Base-by-base conservation (phyloP, 2,329 filamentous ascomycete genomes). In the Emmonsia crescens region DNA sequence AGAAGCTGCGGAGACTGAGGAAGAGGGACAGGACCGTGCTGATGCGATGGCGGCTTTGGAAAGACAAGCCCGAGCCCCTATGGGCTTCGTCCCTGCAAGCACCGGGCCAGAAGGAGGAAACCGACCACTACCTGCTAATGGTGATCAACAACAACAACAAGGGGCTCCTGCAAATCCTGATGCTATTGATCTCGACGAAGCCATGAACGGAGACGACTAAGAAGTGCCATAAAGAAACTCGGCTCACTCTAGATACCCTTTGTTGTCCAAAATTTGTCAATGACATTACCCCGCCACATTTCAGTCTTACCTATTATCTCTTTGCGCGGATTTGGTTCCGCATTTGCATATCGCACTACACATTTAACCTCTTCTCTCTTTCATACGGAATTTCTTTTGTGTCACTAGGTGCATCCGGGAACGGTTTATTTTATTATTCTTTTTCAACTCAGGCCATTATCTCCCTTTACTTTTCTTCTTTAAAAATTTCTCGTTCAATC, bases 31-130 rank as follows among this genome's bases (percentile, higher is more conserved):
- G 51, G 78, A 73, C 44, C 79, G 82, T 46, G 83, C 82, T 3
- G 92, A 96, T 75, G 91, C 91, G 27, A 96, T 96, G 91, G 89
- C 87, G 48, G 89, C 88, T 27, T 79, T 97, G 64, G 93, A 96
- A 74, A 83, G 90, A 66, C 89, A 96, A 74, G 88, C 91, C n/a
- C 83, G 87, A 62, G 93, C 92, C 5, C 92, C 93, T 0, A 84
- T 87, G 29, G 94, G 94, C 27, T 99, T 99, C 70, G 93, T 99
- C 36, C 87, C 92, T 27, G 89, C 94, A 33, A 94, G 85, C 71
- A 88, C 85, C 44, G 89, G 86, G 0, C 83, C 87, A 1, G 82
- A 88, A 68, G 85, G 83, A 14, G 85, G 84, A 27, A 83, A 84
- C 67, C 75, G 78, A 10, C 70, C 75, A 40, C 70, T 75, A 44